Conservation (phyloP, 768 basidiomycete species). For the Rhodocollybia butyracea region DNA sequence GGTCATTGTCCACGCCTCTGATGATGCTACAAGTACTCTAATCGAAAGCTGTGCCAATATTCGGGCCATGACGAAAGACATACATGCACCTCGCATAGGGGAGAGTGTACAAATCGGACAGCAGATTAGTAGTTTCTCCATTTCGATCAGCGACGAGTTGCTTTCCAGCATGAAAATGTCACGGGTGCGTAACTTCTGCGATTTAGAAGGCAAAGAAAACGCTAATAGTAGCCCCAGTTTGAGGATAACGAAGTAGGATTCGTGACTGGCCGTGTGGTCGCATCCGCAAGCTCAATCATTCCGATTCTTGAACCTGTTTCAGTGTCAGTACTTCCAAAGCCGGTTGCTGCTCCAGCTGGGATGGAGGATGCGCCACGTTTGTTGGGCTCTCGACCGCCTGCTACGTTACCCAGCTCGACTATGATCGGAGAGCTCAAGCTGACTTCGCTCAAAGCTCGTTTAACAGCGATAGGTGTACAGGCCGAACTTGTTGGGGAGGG, state of each 20-base stretch:
- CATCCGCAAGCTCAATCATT: constrained; percentile 83
- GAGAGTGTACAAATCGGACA: constrained; percentile 91
- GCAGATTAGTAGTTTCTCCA: constrained; percentile 91
- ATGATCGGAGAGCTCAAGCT: constrained; percentile 98
- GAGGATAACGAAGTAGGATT: constrained; percentile 97
- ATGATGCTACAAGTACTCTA: constrained; percentile 64
- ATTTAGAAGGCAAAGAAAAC: neutral
- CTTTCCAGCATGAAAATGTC: constrained; percentile 81
- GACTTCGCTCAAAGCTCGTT: constrained; percentile 79
- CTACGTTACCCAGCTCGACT: constrained; percentile 78
- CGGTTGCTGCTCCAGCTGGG: constrained; percentile 19
- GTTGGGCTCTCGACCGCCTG: constrained; percentile 64
- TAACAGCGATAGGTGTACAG: constrained; percentile 72
- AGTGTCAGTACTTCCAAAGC: constrained; percentile 19
- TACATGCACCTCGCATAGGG: constrained; percentile 73
- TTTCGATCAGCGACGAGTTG: constrained; percentile 89
- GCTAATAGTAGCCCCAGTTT: constrained; percentile 49
- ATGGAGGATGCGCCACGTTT: constrained; percentile 33
- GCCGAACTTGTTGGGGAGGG: constrained; percentile 98
- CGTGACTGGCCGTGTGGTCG: constrained; percentile 83
- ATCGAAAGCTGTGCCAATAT: constrained; percentile 80
- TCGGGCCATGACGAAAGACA: constrained; percentile 89
- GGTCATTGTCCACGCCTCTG: constrained; percentile 86
- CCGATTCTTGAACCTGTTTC: constrained; percentile 78
- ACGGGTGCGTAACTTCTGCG: constrained; percentile 50